phyloP scores from a whole-genome alignment of 345 rosid species.

The Citrus glauca region DNA sequence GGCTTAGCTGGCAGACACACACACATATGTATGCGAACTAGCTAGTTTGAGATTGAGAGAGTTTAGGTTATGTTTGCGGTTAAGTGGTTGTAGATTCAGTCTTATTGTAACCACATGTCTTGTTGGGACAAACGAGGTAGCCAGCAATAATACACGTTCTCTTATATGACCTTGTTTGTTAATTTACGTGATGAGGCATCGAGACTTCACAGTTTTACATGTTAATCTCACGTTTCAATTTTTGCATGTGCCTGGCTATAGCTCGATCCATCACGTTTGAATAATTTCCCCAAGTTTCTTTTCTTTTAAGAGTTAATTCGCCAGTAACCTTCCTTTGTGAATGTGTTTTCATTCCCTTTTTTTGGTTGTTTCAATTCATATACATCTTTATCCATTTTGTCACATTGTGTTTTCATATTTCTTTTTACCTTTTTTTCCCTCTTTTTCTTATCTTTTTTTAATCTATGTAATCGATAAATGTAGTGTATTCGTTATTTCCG shows the following conservation, averaged over 20 bases:
- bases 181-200: conserved; percentile 13
- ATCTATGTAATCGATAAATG: not conserved
- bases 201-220: conserved; percentile 12
- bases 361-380: not conserved
- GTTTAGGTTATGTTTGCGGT: not conserved
- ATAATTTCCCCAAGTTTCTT: not conserved
- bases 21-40: too few species aligned
- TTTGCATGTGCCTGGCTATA: not conserved
- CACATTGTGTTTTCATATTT: not conserved
- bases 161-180: not conserved
- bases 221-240: conserved; percentile 17
- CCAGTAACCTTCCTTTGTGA: not conserved
- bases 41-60: not conserved
- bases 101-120: conserved; percentile 13
- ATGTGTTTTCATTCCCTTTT: conserved; percentile 11
- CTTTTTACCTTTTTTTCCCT: not conserved
- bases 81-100: not conserved
- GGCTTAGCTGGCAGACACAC: not conserved
- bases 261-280: conserved; percentile 3
- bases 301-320: not conserved
- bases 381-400: not conserved
- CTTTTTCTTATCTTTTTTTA: not conserved
- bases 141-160: conserved; percentile 4
- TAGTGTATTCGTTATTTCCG: not conserved
- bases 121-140: conserved; percentile 21